A percentile compares a stretch with the other conserved stretches of the same genome.
Conservation (phyloP, 2,329 filamentous ascomycete genomes). For the Fusarium bactridioides region DNA sequence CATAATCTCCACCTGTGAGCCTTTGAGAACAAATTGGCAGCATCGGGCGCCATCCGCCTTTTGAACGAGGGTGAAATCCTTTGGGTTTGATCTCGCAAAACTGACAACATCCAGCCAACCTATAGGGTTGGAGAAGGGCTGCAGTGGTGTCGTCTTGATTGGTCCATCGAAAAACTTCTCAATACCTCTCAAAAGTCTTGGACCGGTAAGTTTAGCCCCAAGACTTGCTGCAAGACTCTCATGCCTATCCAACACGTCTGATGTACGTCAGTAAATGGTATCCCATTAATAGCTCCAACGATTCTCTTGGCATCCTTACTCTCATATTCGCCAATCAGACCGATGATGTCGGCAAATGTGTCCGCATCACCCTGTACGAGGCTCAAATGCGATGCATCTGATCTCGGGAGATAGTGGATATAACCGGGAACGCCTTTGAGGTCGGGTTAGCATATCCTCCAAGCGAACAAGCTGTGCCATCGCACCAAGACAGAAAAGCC, state of each 20-base stretch:
- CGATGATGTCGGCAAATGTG: constrained; percentile 75
- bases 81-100: constrained; percentile 81
- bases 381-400: constrained; percentile 54
- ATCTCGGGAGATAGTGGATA: constrained; percentile 63
- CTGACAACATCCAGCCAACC: constrained; percentile 88
- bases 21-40: constrained; percentile 84
- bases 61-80: constrained; percentile 77
- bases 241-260: constrained; percentile 80
- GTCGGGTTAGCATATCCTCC: constrained; percentile 34
- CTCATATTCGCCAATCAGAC: constrained; percentile 81
- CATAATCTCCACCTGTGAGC: constrained; percentile 82
- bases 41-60: constrained; percentile 73
- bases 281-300: background rate
- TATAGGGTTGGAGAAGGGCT: constrained; percentile 69
- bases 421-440: constrained; percentile 41
- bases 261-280: constrained; percentile 22
- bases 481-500: constrained; percentile 28
- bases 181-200: constrained; percentile 84
- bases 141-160: constrained; percentile 62
- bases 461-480: constrained; percentile 26
- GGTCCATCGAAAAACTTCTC: constrained; percentile 86
- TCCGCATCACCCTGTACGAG: constrained; percentile 67
- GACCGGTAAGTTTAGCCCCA: constrained; percentile 82
- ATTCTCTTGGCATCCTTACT: constrained; percentile 47
- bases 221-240: constrained; percentile 88